phyloP scores from a whole-genome alignment of 176 grass and related monocot genomes.

The Themeda triandra region DNA sequence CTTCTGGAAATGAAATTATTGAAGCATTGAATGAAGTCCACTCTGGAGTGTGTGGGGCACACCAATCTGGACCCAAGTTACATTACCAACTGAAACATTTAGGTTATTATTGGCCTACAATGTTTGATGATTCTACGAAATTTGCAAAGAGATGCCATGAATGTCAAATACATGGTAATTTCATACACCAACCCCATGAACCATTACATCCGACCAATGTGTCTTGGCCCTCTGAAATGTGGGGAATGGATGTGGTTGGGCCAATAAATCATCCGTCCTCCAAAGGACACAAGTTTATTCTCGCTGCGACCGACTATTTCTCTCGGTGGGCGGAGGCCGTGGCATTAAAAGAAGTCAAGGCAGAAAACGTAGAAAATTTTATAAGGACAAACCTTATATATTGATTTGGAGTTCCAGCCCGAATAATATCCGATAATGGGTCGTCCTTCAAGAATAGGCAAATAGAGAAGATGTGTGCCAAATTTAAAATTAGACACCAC shows the following conservation, averaged over 20 bases:
- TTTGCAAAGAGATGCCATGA: not conserved
- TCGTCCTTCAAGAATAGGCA: not conserved
- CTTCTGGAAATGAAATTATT: rapidly evolving
- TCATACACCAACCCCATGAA: not conserved
- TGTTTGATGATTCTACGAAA: not conserved
- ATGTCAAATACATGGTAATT: not conserved
- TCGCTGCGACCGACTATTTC: not conserved
- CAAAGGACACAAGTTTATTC: not conserved
- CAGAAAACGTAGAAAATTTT: not conserved
- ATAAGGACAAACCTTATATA: not conserved
- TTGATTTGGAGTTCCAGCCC: not conserved
- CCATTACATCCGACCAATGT: not conserved
- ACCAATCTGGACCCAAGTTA: not conserved
- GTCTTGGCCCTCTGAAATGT: slow-evolving; percentile 13
- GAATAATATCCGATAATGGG: not conserved
- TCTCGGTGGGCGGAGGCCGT: not conserved
- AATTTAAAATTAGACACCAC: not conserved
- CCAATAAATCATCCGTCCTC: not conserved
- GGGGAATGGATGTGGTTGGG: not conserved
- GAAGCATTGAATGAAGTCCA: not conserved
- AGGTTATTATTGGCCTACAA: not conserved
- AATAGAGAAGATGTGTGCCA: not conserved
- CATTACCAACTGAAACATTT: not conserved
- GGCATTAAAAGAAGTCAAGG: not conserved
- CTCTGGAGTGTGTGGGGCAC: not conserved